These are phyloP conservation scores for Gleditsia sinensis DNA, from an alignment of 306 rosid genomes.

Conservation along the genomic window DNA sequence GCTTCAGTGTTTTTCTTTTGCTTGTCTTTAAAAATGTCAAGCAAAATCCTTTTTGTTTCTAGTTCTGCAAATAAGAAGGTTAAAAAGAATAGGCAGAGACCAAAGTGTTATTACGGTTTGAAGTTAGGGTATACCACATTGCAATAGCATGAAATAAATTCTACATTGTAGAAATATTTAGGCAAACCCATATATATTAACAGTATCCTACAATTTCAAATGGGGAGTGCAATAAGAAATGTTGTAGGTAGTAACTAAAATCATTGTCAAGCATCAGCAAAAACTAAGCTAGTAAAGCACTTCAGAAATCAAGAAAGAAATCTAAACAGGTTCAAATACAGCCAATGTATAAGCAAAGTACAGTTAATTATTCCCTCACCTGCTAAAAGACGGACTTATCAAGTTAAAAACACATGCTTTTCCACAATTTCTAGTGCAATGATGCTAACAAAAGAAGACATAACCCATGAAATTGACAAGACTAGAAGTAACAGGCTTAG, in stretches of 20 bases:
- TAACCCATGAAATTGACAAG: not conserved
- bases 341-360: not conserved
- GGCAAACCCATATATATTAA: not conserved
- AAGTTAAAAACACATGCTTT: not conserved
- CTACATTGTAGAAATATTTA: not conserved
- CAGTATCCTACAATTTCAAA: not conserved
- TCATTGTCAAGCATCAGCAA: not conserved
- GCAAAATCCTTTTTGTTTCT: constrained; percentile 95
- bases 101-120: constrained; percentile 2
- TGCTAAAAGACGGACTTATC: not conserved
- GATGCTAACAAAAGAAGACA: too few species aligned
- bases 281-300: not conserved
- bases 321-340: not conserved
- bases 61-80: constrained; percentile 63
- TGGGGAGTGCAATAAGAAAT: not conserved
- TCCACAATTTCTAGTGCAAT: not conserved
- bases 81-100: not conserved
- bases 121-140: not conserved
- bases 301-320: not conserved
- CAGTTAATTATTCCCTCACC: not conserved
- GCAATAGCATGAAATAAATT: not conserved
- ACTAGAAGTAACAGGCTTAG: not conserved
- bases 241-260: not conserved
- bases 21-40: constrained; percentile 96
- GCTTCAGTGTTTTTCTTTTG: constrained; percentile 93